A percentile compares a stretch with the other conserved stretches of the same genome.
Conservation (phyloP, 2,329 filamentous ascomycete species). For the Teratosphaeria pseudoeucalypti region DNA sequence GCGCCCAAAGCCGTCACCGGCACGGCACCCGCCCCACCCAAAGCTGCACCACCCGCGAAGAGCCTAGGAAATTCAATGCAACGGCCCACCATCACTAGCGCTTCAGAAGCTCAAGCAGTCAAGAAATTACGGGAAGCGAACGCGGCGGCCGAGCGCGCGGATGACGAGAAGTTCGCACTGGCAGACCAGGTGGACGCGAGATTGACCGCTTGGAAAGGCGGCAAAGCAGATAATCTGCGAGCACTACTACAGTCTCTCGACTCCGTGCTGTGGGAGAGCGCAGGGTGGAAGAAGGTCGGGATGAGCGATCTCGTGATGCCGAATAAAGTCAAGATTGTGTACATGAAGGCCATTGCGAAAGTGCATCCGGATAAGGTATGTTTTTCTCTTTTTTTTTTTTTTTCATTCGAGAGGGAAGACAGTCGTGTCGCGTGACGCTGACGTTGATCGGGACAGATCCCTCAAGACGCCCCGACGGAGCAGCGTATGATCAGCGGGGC, state of each 20-base stretch:
- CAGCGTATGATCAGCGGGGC: constrained; percentile 57
- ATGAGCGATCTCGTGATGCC: constrained; percentile 87
- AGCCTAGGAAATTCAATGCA: constrained; percentile 15
- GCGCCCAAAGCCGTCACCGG: constrained; percentile 27
- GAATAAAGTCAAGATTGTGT: constrained; percentile 91
- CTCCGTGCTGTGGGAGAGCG: constrained; percentile 78
- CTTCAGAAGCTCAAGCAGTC: constrained; percentile 58
- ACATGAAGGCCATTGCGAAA: constrained; percentile 99
- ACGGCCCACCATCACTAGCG: constrained; percentile 20
- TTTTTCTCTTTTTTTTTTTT: not conserved
- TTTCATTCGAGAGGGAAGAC: not conserved
- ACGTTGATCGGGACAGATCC: constrained; percentile 35
- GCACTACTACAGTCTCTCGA: constrained; percentile 82
- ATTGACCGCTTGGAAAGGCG: constrained; percentile 72
- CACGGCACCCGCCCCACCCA: constrained; percentile 3
- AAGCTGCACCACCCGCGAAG: constrained; percentile 10
- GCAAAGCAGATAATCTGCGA: constrained; percentile 84
- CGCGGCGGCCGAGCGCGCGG: constrained; percentile 69
- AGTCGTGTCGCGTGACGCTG: not conserved
- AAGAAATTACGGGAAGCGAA: constrained; percentile 74
- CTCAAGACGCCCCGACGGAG: constrained; percentile 54
- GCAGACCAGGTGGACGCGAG: constrained; percentile 74
- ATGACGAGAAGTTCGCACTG: constrained; percentile 87
- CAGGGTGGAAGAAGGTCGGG: constrained; percentile 93
- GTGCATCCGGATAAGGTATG: constrained; percentile 97